Evolutionary conservation across 345 rosid genomes (phyloP).

Genomic region (Limnanthes douglasii): DNA sequence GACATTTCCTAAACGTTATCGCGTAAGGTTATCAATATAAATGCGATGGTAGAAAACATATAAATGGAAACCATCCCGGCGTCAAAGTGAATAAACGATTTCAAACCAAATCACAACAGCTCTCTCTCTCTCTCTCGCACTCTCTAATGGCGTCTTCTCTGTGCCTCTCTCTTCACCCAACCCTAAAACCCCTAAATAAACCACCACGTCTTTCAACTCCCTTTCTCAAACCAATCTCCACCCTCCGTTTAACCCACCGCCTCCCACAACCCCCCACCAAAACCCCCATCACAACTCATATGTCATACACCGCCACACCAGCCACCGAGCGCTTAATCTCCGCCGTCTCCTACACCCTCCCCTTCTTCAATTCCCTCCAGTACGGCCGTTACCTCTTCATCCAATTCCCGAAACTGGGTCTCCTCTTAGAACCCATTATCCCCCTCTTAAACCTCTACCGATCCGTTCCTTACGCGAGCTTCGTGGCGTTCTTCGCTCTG

Average conservation of each 20-base stretch:
- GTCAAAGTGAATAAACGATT: too few species aligned
- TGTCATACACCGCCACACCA: slow-evolving; percentile 56
- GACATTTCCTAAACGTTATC: too few species aligned
- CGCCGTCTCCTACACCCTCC: slow-evolving; percentile 64
- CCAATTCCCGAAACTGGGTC: slow-evolving; percentile 35
- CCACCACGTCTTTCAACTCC: too few species aligned
- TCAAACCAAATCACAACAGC: too few species aligned
- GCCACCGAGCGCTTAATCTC: slow-evolving; percentile 70
- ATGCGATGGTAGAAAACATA: too few species aligned
- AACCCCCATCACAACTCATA: slow-evolving; percentile 12
- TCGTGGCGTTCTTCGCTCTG: slow-evolving; percentile 79
- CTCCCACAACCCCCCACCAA: slow-evolving; percentile 1
- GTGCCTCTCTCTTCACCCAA: slow-evolving; percentile 18
- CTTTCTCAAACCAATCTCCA: slow-evolving; percentile 7
- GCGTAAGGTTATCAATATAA: too few species aligned
- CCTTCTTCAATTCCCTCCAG: slow-evolving; percentile 77
- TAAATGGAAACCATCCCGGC: too few species aligned
- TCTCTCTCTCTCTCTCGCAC: too few species aligned
- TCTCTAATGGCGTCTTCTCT: slow-evolving; percentile 30
- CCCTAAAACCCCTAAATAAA: slow-evolving; percentile 11
- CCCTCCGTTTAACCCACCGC: slow-evolving; percentile 7
- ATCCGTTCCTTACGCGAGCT: slow-evolving; percentile 72
- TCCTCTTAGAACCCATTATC: slow-evolving; percentile 52
- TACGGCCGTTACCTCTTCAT: slow-evolving; percentile 72
- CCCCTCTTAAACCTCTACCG: slow-evolving; percentile 58